phyloP scores from a whole-genome alignment of 495 filamentous ascomycete genomes.

The Arthonia radiata region DNA sequence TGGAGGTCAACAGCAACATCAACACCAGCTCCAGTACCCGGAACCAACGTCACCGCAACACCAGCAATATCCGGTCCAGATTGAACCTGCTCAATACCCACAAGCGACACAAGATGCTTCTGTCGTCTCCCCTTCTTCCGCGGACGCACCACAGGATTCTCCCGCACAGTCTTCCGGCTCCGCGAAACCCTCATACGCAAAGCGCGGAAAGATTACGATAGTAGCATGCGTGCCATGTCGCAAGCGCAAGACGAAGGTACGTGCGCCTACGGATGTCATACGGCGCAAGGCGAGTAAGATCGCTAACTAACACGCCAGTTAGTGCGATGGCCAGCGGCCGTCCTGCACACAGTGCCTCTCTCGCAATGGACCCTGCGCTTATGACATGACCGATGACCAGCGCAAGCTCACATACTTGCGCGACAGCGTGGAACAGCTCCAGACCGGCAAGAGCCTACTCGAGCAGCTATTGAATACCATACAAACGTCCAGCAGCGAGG shows the following conservation, averaged over 20 bases:
- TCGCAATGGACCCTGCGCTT: conserved; percentile 3
- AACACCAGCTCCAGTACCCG: too few species aligned
- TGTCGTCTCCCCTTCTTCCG: too few species aligned
- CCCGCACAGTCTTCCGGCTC: too few species aligned
- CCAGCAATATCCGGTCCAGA: too few species aligned
- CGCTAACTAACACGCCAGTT: background rate
- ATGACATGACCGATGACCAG: conserved; percentile 7
- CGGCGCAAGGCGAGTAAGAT: background rate
- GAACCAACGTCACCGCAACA: too few species aligned
- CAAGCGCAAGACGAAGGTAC: conserved; percentile 6
- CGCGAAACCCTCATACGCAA: conserved; percentile 3
- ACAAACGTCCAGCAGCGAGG: conserved; percentile 2
- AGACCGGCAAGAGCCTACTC: conserved; percentile 3
- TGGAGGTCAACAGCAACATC: too few species aligned
- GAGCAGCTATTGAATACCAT: conserved; percentile 3
- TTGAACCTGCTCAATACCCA: too few species aligned
- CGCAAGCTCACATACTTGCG: conserved; percentile 6
- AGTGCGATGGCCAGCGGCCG: conserved; percentile 6
- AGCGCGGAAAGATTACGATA: conserved; percentile 6
- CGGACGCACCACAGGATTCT: too few species aligned
- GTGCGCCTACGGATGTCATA: background rate
- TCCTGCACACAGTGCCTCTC: conserved; percentile 4
- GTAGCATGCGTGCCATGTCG: conserved; percentile 5
- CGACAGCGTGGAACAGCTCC: conserved; percentile 6
- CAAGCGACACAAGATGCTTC: too few species aligned